These are phyloP conservation scores for Phytophthora chlamydospora DNA, from an alignment of 352 stramenopile genomes.

Conservation along the genomic window DNA sequence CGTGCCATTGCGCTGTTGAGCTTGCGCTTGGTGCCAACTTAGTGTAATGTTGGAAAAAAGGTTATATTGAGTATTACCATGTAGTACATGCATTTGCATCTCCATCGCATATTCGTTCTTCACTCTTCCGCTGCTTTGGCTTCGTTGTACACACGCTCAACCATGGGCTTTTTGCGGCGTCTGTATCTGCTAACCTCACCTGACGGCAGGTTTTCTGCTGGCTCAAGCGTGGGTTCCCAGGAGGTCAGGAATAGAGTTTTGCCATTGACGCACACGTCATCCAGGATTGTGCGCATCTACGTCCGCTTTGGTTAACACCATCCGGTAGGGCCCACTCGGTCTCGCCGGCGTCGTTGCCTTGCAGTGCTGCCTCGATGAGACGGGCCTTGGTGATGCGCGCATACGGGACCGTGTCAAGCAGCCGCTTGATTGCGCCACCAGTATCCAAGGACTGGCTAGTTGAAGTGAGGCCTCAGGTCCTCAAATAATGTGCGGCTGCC, in stretches of 20 bases:
- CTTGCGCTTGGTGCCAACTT: too few species aligned
- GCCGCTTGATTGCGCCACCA: not conserved
- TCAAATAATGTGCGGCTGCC: conserved; percentile 8
- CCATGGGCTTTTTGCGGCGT: not conserved
- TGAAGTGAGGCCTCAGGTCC: not conserved
- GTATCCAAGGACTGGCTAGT: not conserved
- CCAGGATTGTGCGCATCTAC: conserved; percentile 2
- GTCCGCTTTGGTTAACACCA: not conserved
- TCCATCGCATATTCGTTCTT: not conserved
- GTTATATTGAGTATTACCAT: too few species aligned
- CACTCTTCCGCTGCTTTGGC: not conserved
- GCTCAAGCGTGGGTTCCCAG: not conserved
- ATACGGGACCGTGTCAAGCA: not conserved
- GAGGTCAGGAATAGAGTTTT: not conserved
- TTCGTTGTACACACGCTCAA: not conserved
- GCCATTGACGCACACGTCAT: not conserved
- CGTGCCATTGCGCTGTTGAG: not conserved
- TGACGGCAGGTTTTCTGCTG: not conserved
- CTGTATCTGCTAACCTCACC: not conserved
- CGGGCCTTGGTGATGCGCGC: not conserved
- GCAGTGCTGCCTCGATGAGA: not conserved
- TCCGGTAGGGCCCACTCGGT: conserved; percentile 2
- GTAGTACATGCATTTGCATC: too few species aligned
- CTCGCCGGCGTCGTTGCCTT: conserved; percentile 1
- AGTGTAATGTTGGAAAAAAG: not conserved